Percentiles rank a stretch among this genome's conserved stretches.
Evolutionary conservation across 2,329 filamentous ascomycete species (phyloP).

Genomic region (Torrubiella hemipterigena): DNA sequence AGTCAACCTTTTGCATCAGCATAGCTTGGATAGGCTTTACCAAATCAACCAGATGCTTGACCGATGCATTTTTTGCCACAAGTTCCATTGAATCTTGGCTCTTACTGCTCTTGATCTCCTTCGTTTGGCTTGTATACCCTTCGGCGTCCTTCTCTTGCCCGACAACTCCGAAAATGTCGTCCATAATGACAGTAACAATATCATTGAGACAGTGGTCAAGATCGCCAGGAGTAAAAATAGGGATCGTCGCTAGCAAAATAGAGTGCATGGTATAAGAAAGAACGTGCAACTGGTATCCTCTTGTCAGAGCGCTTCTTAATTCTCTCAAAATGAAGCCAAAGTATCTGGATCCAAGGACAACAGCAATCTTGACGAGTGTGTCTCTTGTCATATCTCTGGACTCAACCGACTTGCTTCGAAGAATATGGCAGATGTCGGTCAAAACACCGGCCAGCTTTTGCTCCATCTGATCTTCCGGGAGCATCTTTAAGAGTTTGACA

Average conservation of each 20-base stretch:
- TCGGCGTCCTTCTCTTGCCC: slow-evolving; percentile 96
- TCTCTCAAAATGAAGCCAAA: slow-evolving; percentile 93
- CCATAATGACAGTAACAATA: slow-evolving; percentile 81
- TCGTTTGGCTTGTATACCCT: slow-evolving; percentile 90
- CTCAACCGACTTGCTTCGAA: slow-evolving; percentile 80
- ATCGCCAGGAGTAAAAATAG: slow-evolving; percentile 66
- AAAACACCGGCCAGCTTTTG: slow-evolving; percentile 70
- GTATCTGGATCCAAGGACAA: slow-evolving; percentile 67
- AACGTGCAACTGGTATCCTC: slow-evolving; percentile 89
- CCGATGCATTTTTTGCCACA: slow-evolving; percentile 69
- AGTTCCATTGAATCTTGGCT: slow-evolving; percentile 97
- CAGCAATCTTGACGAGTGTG: slow-evolving; percentile 73
- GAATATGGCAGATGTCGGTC: slow-evolving; percentile 84
- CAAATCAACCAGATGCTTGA: slow-evolving; percentile 61
- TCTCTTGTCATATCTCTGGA: slow-evolving; percentile 83
- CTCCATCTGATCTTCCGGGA: slow-evolving; percentile 62
- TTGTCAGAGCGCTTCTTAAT: slow-evolving; percentile 66
- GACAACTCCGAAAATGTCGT: slow-evolving; percentile 86
- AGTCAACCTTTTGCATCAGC: slow-evolving; percentile 71
- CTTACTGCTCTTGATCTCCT: slow-evolving; percentile 96
- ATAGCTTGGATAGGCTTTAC: slow-evolving; percentile 68
- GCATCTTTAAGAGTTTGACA: slow-evolving; percentile 72
- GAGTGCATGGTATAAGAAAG: slow-evolving; percentile 92
- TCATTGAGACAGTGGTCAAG: slow-evolving; percentile 76
- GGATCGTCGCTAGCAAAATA: slow-evolving; percentile 65